Evolutionary conservation across 1,284 basidiomycete genomes (phyloP), one percentile per base, ranked within the genome.

Genomic region (Apiotrichum sp.): DNA sequence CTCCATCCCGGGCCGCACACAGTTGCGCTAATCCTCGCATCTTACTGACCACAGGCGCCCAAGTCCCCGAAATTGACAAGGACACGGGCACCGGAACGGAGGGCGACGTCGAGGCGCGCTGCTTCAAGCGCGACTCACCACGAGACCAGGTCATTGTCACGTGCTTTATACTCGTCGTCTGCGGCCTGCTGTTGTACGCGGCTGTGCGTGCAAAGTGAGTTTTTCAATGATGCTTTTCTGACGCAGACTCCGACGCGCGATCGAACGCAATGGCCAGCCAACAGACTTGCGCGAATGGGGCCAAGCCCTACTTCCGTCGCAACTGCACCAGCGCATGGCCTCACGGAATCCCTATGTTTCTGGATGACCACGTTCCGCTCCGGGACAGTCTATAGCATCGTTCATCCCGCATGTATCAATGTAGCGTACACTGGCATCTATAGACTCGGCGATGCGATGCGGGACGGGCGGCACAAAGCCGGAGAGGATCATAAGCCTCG

Each of bases 51-150:
- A 2, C 83, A 51, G 88, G 87, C 44, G 93, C 93, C 36, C 81
- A 85, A 52, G 77, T 91, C 38, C 92, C 90, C 33, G 87, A 91
- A 66, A 85, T 88, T 39, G 84, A 97, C 75, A 87, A 86, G 29
- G 92, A 97, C 74, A 91, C 87, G 22, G 91, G 88, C 6, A 93
- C 91, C 2, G 93, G 93, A n/a, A 92, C 90, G 67, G 93, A 95
- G 72, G 92, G 92, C 31, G 92, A 96, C 74, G 89, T 97, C 39
- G 89, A 93, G 77, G 92, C 92, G 58, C 81, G 89, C 71, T 97
- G 93, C 80, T 96, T 96, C 77, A 90, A 46, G 72, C 79, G 86
- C 52, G 92, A 95, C 78, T 92, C 89, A 45, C 90, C 92, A 11
- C 80, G 92, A 70, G 89, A 93, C 75, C 89, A 93, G 71, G 79